Percentiles rank a stretch among this genome's conserved stretches.
These are phyloP conservation scores for Tulasnella calospora DNA, from an alignment of 768 basidiomycete species.

Conservation along the genomic window DNA sequence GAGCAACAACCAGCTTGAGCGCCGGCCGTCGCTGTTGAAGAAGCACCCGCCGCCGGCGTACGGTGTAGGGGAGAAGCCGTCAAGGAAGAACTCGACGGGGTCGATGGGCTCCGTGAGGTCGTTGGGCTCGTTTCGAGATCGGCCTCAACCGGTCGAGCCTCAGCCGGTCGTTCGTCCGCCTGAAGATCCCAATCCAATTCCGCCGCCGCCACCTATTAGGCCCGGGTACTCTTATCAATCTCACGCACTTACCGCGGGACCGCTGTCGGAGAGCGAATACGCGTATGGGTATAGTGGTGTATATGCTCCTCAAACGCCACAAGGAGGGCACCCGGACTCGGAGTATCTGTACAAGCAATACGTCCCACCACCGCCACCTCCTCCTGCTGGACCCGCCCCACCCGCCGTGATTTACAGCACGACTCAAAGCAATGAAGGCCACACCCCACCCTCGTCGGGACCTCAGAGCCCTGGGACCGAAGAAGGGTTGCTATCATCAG, in stretches of 20 bases:
- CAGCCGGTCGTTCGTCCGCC: neutral
- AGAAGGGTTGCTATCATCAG: neutral
- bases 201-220: neutral
- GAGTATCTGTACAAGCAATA: constrained; percentile 20
- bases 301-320: neutral
- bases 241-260: neutral
- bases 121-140: neutral
- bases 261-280: constrained; percentile 19
- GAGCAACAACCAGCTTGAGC: neutral
- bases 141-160: neutral
- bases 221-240: neutral
- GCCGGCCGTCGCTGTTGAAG: neutral
- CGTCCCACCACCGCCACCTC: neutral
- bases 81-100: neutral
- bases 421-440: neutral
- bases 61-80: neutral
- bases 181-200: neutral
- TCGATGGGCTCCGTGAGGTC: no score
- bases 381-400: neutral
- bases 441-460: neutral
- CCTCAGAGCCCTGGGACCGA: neutral
- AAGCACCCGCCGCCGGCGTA: neutral
- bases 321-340: neutral
- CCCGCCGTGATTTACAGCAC: constrained; percentile 12
- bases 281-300: neutral